These are phyloP conservation scores for Camelina laxa DNA, from an alignment of 345 rosid genomes.

Conservation along the genomic window DNA sequence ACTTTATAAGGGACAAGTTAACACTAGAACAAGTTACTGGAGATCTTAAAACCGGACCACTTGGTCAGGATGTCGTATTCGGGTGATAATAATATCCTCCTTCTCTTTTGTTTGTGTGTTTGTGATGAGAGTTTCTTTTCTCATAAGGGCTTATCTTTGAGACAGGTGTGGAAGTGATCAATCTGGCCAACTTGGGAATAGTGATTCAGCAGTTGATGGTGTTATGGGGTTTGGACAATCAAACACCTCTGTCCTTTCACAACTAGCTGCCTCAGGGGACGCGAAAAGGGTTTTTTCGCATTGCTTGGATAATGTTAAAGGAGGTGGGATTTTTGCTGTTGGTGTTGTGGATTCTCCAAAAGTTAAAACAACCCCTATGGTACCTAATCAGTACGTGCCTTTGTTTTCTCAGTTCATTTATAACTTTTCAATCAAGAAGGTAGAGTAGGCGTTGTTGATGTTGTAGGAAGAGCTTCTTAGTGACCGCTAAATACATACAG, in stretches of 20 bases:
- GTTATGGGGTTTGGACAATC: slow-evolving; percentile 91
- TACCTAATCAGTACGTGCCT: slow-evolving; percentile 70
- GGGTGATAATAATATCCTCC: slow-evolving; percentile 51
- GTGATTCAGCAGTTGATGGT: slow-evolving; percentile 83
- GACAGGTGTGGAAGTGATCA: slow-evolving; percentile 75
- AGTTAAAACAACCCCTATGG: slow-evolving; percentile 71
- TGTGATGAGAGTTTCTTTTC: not conserved
- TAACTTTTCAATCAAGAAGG: not conserved
- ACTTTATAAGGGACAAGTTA: slow-evolving; percentile 65
- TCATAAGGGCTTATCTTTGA: slow-evolving; percentile 17
- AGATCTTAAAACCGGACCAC: slow-evolving; percentile 51
- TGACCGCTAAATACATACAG: not conserved
- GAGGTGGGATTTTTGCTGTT: slow-evolving; percentile 89
- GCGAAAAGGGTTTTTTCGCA: slow-evolving; percentile 74
- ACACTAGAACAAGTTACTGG: slow-evolving; percentile 60
- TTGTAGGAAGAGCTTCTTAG: not conserved
- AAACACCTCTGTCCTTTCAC: slow-evolving; percentile 82
- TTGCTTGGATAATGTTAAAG: slow-evolving; percentile 72
- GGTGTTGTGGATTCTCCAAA: slow-evolving; percentile 75
- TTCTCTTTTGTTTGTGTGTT: not conserved
- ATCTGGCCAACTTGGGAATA: slow-evolving; percentile 68
- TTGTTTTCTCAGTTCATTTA: slow-evolving; percentile 35
- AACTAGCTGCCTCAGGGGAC: slow-evolving; percentile 69
- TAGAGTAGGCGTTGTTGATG: not conserved
- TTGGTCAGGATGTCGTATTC: slow-evolving; percentile 61